Percentiles rank a stretch among this genome's conserved stretches.
Conservation (phyloP, 2,329 filamentous ascomycete genomes). For the Domatiomyces globalis region DNA sequence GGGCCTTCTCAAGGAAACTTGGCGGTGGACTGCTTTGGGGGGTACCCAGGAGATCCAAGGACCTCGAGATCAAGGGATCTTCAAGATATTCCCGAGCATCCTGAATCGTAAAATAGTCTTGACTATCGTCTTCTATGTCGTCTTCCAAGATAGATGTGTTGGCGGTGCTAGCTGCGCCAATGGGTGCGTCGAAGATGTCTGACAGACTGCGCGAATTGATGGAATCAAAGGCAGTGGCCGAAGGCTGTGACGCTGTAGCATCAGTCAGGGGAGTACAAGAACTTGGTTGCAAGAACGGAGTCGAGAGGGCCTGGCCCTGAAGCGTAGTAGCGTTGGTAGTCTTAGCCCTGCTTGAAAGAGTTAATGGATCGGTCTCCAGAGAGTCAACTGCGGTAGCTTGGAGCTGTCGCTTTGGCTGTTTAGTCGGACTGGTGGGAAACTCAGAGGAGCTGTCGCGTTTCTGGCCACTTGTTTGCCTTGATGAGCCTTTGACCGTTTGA, state of each 20-base stretch:
- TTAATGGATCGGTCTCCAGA: not conserved
- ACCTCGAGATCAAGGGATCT: slow-evolving; percentile 1
- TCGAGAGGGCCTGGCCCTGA: too few species aligned
- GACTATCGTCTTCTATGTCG: slow-evolving; percentile 2
- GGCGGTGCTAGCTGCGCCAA: not conserved
- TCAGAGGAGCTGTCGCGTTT: not conserved
- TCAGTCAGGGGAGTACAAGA: too few species aligned
- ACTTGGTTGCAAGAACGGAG: too few species aligned
- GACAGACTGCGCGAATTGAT: not conserved
- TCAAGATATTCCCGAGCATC: slow-evolving; percentile 5
- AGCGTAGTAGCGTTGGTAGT: too few species aligned
- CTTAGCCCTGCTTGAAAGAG: too few species aligned
- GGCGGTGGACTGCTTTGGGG: not conserved
- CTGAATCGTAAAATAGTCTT: slow-evolving; percentile 11
- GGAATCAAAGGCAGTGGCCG: not conserved
- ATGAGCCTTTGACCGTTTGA: not conserved
- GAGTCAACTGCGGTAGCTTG: not conserved
- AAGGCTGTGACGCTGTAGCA: not conserved
- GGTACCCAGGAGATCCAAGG: not conserved
- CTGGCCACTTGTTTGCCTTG: not conserved
- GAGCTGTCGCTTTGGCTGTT: not conserved
- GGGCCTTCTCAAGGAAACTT: not conserved
- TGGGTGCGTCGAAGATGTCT: not conserved
- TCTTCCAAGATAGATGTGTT: slow-evolving; percentile 1
- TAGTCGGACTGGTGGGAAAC: not conserved